Conservation (phyloP, 805 yeast genomes). For the Metschnikowia kofuensis region DNA sequence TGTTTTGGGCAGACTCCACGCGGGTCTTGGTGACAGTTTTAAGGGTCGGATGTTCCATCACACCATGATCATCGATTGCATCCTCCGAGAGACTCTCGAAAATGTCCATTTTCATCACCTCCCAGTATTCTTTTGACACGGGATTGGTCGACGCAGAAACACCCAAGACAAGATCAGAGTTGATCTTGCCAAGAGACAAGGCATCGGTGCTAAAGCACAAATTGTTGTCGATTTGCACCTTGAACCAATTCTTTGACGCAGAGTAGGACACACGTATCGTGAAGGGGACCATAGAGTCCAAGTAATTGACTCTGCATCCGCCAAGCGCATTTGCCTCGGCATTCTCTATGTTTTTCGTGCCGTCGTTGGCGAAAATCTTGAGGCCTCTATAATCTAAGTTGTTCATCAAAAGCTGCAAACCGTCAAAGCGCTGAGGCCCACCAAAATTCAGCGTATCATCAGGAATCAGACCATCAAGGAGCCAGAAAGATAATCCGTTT, state of each 20-base stretch:
- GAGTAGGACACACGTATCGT: slow-evolving; percentile 66
- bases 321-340: slow-evolving; percentile 43
- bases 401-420: slow-evolving; percentile 61
- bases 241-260: slow-evolving; percentile 41
- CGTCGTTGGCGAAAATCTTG: slow-evolving; percentile 61
- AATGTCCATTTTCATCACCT: slow-evolving; percentile 56
- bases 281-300: slow-evolving; percentile 68
- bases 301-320: slow-evolving; percentile 55
- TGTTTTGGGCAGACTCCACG: not conserved
- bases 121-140: slow-evolving; percentile 54
- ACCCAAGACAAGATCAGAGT: slow-evolving; percentile 47
- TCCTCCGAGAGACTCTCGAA: slow-evolving; percentile 54
- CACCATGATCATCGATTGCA: slow-evolving; percentile 56
- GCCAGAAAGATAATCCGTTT: slow-evolving; percentile 63
- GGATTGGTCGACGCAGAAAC: slow-evolving; percentile 41
- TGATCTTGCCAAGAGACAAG: slow-evolving; percentile 41
- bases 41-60: slow-evolving; percentile 41
- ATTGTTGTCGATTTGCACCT: slow-evolving; percentile 70
- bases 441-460: slow-evolving; percentile 44
- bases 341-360: slow-evolving; percentile 35
- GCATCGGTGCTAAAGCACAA: slow-evolving; percentile 65
- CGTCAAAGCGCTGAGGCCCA: slow-evolving; percentile 55
- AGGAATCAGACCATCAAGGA: slow-evolving; percentile 33
- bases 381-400: slow-evolving; percentile 48
- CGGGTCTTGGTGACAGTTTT: slow-evolving; percentile 24